These are phyloP conservation scores for Creolimax fragrantissima DNA, from an alignment of 78 protist genomes.

Conservation along the genomic window DNA sequence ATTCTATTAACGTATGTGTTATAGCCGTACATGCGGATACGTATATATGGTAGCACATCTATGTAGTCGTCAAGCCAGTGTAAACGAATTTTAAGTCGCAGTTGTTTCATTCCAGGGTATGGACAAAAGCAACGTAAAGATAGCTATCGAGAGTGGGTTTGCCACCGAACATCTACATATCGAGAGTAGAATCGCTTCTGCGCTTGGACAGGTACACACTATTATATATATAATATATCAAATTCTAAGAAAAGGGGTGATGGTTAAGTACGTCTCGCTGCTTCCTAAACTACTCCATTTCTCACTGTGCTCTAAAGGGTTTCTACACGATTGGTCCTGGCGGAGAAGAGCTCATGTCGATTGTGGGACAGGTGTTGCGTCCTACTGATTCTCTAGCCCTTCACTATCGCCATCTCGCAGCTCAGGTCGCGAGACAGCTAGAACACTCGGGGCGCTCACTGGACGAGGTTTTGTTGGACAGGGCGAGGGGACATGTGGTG, in stretches of 20 bases:
- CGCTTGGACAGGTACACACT: neutral
- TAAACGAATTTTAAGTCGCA: no score
- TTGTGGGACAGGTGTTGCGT: slow-evolving; percentile 10
- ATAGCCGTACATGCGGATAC: no score
- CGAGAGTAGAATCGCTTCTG: neutral
- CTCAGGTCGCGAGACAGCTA: neutral
- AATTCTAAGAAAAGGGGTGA: neutral
- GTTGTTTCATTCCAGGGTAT: no score
- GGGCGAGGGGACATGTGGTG: slow-evolving; percentile 48
- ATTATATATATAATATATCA: slow-evolving; percentile 4
- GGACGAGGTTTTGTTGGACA: slow-evolving; percentile 14
- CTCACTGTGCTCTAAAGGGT: slow-evolving; percentile 10
- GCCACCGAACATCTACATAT: neutral
- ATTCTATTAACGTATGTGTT: no score
- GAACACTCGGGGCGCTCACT: neutral
- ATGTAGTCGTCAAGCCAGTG: no score
- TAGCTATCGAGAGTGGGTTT: neutral
- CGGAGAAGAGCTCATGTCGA: slow-evolving; percentile 46
- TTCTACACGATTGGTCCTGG: slow-evolving; percentile 66
- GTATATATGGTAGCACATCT: no score
- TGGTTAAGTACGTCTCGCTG: neutral
- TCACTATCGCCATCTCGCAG: slow-evolving; percentile 50
- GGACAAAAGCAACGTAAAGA: neutral
- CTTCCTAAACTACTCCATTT: neutral
- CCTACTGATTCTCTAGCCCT: slow-evolving; percentile 43